Evolutionary conservation across 257 asterid genomes (phyloP).

Genomic region (Marsdenia floribunda): DNA sequence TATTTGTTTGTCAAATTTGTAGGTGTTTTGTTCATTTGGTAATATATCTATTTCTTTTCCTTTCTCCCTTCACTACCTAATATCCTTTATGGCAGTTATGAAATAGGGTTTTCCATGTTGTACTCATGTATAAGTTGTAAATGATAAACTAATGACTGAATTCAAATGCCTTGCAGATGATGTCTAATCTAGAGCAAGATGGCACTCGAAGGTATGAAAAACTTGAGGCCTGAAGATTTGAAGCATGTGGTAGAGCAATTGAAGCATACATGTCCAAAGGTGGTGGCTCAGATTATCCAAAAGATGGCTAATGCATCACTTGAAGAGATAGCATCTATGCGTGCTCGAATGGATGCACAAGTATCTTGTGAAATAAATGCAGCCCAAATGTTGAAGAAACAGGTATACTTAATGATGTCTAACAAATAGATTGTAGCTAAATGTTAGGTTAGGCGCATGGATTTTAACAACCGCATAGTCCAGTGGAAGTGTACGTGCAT

Average conservation of each 20-base stretch:
- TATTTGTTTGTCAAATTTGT: not conserved
- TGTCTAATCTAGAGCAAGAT: slow-evolving; percentile 93
- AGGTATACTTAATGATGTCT: slow-evolving; percentile 38
- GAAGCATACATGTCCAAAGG: slow-evolving; percentile 86
- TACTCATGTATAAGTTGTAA: not conserved
- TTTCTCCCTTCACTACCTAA: not conserved
- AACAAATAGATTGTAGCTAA: not conserved
- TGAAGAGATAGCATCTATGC: slow-evolving; percentile 80
- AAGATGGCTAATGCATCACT: slow-evolving; percentile 96
- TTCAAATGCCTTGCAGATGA: slow-evolving; percentile 65
- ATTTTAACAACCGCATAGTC: not conserved
- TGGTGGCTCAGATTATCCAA: no score
- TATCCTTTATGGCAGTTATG: not conserved
- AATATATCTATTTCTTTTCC: not conserved
- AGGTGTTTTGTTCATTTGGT: not conserved
- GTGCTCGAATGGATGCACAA: slow-evolving; percentile 71
- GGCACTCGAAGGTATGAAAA: slow-evolving; percentile 95
- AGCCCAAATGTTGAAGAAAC: slow-evolving; percentile 84
- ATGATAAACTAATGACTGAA: not conserved
- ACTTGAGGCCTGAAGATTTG: slow-evolving; percentile 78
- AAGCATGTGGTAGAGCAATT: slow-evolving; percentile 83
- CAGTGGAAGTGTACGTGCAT: not conserved
- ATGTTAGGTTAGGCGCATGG: not conserved
- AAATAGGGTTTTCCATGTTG: not conserved
- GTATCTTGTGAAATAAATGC: slow-evolving; percentile 64